phyloP scores from a whole-genome alignment of 2,329 filamentous ascomycete genomes.

The Teratosphaeria epicoccoides region DNA sequence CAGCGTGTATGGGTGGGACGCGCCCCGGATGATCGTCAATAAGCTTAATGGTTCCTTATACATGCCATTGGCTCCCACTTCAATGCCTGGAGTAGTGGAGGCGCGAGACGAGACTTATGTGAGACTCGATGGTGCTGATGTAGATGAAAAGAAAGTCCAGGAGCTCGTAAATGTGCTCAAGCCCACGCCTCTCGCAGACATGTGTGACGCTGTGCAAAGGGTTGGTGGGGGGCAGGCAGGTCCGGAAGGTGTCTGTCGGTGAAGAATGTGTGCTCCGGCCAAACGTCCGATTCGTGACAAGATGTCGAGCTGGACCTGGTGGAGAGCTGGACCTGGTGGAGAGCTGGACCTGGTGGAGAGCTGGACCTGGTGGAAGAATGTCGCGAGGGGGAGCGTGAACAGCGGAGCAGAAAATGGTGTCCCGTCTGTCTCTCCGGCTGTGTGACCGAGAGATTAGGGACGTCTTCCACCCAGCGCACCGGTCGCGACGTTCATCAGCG shows the following conservation, averaged over 20 bases:
- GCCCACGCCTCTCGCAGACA: neutral
- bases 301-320: neutral
- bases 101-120: neutral
- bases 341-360: neutral
- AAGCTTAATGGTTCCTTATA: neutral
- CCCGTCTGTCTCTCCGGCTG: too few relatives aligned
- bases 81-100: neutral
- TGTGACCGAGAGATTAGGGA: neutral
- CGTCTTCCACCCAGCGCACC: conserved; percentile 3
- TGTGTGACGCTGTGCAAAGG: neutral
- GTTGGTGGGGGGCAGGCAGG: neutral
- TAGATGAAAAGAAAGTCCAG: neutral
- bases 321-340: too few relatives aligned
- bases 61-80: neutral
- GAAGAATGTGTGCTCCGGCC: neutral
- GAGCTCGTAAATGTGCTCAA: neutral
- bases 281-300: neutral
- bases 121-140: neutral
- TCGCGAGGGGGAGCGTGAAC: conserved; percentile 8
- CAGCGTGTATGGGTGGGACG: conserved; percentile 5
- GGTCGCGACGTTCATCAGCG: conserved; percentile 8
- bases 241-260: neutral
- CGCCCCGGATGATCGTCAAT: neutral
- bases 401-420: conserved; percentile 8
- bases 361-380: neutral